phyloP scores from a whole-genome alignment of 257 asterid genomes.

The Leptodermis oblonga region DNA sequence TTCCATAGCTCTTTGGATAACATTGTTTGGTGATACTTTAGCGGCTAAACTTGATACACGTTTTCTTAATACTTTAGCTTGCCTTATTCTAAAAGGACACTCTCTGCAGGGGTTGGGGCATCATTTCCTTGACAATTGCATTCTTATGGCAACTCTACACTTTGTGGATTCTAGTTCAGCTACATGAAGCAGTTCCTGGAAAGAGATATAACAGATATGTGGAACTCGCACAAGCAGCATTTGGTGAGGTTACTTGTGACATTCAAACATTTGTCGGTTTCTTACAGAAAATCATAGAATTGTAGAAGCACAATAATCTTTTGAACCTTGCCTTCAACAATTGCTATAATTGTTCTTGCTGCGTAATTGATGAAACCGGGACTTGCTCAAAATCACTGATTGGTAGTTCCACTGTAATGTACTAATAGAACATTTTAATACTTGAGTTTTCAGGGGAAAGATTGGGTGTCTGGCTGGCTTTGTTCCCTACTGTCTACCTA shows the following conservation, averaged over 20 bases:
- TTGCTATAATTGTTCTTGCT: too few relatives aligned
- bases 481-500: slow-evolving; percentile 91
- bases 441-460: slow-evolving; percentile 60
- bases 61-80: background rate
- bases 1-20: background rate
- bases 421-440: background rate
- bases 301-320: background rate
- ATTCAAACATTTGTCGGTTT: background rate
- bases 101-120: slow-evolving; percentile 90
- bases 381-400: background rate
- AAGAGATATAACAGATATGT: slow-evolving; percentile 95
- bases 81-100: background rate
- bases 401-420: background rate
- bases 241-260: slow-evolving; percentile 39
- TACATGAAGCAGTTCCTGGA: slow-evolving; percentile 99
- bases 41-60: too few relatives aligned
- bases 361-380: background rate
- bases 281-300: too few relatives aligned
- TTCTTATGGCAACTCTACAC: slow-evolving; percentile 95
- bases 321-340: background rate
- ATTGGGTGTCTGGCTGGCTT: slow-evolving; percentile 95
- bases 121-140: slow-evolving; percentile 74
- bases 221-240: slow-evolving; percentile 97
- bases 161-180: slow-evolving; percentile 92
- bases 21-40: background rate